phyloP scores from a whole-genome alignment of 495 filamentous ascomycete genomes.

The Penicillium cinerascens region DNA sequence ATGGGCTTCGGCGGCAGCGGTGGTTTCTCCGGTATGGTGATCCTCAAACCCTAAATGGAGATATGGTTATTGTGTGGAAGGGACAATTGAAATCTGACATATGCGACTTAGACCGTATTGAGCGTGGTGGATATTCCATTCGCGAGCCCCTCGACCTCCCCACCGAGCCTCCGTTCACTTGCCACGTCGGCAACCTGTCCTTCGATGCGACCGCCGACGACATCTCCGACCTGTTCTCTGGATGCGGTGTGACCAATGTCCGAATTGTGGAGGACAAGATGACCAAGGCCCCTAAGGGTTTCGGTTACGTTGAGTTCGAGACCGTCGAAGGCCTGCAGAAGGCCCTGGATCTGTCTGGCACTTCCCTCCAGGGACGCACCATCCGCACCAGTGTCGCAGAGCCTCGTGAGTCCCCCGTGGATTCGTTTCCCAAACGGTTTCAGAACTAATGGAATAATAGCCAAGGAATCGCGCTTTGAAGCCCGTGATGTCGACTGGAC shows the following conservation, averaged over 20 bases:
- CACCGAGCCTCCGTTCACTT: constrained; percentile 87
- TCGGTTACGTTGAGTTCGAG: constrained; percentile 94
- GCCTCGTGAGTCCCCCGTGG: constrained; percentile 60
- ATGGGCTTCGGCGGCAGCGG: constrained; percentile 37
- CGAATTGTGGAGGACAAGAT: constrained; percentile 95
- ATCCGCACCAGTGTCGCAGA: constrained; percentile 87
- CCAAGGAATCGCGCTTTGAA: constrained; percentile 62
- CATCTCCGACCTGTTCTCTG: constrained; percentile 78
- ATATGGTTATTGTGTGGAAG: background rate
- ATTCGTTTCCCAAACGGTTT: background rate
- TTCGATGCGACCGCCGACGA: constrained; percentile 83
- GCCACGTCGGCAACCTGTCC: constrained; percentile 92
- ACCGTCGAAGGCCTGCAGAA: constrained; percentile 86
- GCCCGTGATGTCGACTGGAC: constrained; percentile 67
- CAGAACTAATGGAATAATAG: constrained; percentile 45
- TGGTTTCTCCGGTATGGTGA: constrained; percentile 3
- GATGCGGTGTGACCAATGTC: constrained; percentile 80
- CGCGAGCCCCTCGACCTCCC: constrained; percentile 85
- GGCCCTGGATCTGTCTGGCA: constrained; percentile 76
- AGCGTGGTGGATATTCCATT: constrained; percentile 56
- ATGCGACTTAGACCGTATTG: constrained; percentile 32
- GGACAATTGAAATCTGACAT: constrained; percentile 12
- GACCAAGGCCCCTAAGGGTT: constrained; percentile 89
- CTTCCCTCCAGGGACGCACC: constrained; percentile 76
- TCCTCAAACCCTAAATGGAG: background rate